phyloP scores from a whole-genome alignment of 495 filamentous ascomycete genomes.

The Xylaria flabelliformis region DNA sequence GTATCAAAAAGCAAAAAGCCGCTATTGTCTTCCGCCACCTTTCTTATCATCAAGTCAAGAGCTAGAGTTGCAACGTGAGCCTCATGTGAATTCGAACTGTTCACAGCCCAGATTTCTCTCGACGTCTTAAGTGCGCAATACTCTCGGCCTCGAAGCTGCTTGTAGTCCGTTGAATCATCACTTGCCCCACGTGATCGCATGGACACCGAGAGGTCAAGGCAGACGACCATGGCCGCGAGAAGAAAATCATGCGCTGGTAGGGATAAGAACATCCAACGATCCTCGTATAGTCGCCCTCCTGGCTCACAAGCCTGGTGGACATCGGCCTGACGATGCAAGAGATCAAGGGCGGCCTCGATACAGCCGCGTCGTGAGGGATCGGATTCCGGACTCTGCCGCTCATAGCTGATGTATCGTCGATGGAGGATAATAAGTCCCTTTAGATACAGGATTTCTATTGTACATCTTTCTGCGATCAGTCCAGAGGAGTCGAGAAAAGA shows the following conservation, averaged over 20 bases:
- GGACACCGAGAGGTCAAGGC: slow-evolving; percentile 48
- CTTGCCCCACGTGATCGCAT: slow-evolving; percentile 10
- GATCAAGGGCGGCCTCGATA: slow-evolving; percentile 49
- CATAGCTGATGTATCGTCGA: slow-evolving; percentile 47
- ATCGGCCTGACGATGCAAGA: slow-evolving; percentile 46
- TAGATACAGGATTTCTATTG: slow-evolving; percentile 49
- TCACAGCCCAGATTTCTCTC: slow-evolving; percentile 5
- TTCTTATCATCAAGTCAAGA: slow-evolving; percentile 38
- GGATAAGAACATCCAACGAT: slow-evolving; percentile 56
- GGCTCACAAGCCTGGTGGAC: slow-evolving; percentile 45
- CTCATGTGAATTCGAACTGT: slow-evolving; percentile 21
- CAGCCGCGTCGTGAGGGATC: slow-evolving; percentile 48
- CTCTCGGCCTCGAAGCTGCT: slow-evolving; percentile 13
- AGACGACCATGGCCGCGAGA: slow-evolving; percentile 59
- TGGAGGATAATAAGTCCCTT: slow-evolving; percentile 55
- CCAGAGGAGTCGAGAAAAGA: slow-evolving; percentile 48
- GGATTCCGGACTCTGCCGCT: slow-evolving; percentile 35
- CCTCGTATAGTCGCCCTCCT: slow-evolving; percentile 51
- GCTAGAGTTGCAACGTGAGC: slow-evolving; percentile 30
- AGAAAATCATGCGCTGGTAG: slow-evolving; percentile 56
- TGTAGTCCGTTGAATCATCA: slow-evolving; percentile 4
- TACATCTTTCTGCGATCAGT: slow-evolving; percentile 48
- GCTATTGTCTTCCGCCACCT: slow-evolving; percentile 22
- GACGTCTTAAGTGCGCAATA: slow-evolving; percentile 8
- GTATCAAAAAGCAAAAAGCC: neutral